Conservation (phyloP, 345 rosid species). For the Pistacia integerrima region DNA sequence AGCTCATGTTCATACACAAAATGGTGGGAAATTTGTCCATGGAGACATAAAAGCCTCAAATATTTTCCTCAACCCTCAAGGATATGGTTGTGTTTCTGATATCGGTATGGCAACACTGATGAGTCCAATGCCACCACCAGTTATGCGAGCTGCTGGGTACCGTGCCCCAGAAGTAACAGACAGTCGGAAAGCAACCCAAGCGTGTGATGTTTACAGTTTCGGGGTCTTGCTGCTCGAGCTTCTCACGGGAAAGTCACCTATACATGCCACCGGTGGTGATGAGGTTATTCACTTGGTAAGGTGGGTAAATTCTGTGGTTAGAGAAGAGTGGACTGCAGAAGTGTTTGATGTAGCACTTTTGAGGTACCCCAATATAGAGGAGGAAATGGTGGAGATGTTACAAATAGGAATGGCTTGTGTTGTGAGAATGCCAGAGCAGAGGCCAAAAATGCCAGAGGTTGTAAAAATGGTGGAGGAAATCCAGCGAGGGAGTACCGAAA, state of each 20-base stretch:
- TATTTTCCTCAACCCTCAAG: constrained; percentile 63
- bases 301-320: constrained; percentile 95
- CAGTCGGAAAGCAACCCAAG: constrained; percentile 71
- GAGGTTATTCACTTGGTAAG: constrained; percentile 80
- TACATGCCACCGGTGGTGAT: constrained; percentile 52
- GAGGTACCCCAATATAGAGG: constrained; percentile 89
- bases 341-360: constrained; percentile 86
- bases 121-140: constrained; percentile 62
- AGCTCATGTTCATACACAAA: constrained; percentile 65
- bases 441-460: constrained; percentile 75
- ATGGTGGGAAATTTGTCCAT: constrained; percentile 76
- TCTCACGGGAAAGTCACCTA: constrained; percentile 78
- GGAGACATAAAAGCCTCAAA: constrained; percentile 92
- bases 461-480: constrained; percentile 72
- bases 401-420: constrained; percentile 90
- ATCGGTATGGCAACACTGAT: constrained; percentile 70
- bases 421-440: constrained; percentile 66
- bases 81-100: constrained; percentile 71
- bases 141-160: constrained; percentile 68
- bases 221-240: constrained; percentile 90
- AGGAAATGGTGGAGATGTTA: constrained; percentile 97
- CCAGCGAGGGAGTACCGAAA: constrained; percentile 36
- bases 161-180: constrained; percentile 94
- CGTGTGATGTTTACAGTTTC: constrained; percentile 80
- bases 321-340: constrained; percentile 99